Conservation (phyloP, 306 rosid genomes). For the Prunus kanzakura region DNA sequence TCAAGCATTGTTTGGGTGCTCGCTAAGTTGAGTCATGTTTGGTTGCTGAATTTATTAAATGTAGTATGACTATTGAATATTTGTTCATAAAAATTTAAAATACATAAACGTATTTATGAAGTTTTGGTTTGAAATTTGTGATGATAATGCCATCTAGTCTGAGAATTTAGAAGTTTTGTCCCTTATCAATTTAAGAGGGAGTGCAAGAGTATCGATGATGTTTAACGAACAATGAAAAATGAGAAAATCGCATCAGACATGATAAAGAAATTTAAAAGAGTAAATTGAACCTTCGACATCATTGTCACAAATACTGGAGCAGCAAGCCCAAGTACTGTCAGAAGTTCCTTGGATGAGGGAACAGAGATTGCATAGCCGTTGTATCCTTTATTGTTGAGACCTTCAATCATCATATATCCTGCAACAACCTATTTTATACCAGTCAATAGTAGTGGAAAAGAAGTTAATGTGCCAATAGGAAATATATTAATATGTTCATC, state of each 20-base stretch:
- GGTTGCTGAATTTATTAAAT: too few relatives aligned
- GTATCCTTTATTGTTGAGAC: slow-evolving; percentile 75
- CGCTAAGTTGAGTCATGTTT: too few relatives aligned
- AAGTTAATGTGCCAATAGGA: slow-evolving; percentile 3
- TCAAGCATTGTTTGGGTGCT: too few relatives aligned
- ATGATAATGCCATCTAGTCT: too few relatives aligned
- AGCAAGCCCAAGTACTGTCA: slow-evolving; percentile 60
- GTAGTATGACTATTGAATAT: too few relatives aligned
- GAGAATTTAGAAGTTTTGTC: neutral
- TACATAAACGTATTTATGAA: too few relatives aligned
- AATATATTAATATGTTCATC: neutral
- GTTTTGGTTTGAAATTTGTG: too few relatives aligned
- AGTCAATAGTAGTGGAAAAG: slow-evolving; percentile 15
- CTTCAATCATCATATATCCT: slow-evolving; percentile 80
- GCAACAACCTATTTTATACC: slow-evolving; percentile 64
- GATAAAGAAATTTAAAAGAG: slow-evolving; percentile 2
- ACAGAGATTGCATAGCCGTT: slow-evolving; percentile 56
- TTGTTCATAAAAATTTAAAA: too few relatives aligned
- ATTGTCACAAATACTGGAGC: slow-evolving; percentile 79
- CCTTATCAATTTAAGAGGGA: neutral
- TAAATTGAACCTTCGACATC: slow-evolving; percentile 74
- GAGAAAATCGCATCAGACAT: slow-evolving; percentile 6
- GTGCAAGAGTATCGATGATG: neutral
- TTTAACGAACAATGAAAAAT: neutral
- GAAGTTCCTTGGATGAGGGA: slow-evolving; percentile 69